phyloP scores from a whole-genome alignment of 371 early-diverging fungal species.

The Haplosporangium sp. region DNA sequence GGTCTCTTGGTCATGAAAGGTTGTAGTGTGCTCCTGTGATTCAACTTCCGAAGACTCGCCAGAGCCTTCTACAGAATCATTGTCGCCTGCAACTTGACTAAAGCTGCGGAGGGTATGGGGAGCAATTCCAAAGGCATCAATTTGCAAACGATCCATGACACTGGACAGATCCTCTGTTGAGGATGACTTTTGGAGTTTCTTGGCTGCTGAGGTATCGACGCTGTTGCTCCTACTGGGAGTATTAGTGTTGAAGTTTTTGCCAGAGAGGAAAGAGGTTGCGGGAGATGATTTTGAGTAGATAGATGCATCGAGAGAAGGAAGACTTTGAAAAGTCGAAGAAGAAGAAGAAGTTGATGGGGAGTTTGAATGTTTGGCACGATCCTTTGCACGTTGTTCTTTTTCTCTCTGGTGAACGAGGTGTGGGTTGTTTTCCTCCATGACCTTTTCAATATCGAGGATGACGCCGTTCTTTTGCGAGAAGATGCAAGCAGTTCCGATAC shows the following conservation, averaged over 20 bases:
- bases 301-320: slow-evolving; percentile 11
- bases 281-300: slow-evolving; percentile 40
- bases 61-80: slow-evolving; percentile 39
- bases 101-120: slow-evolving; percentile 55
- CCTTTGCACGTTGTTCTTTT: slow-evolving; percentile 47
- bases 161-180: slow-evolving; percentile 44
- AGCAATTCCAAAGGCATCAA: slow-evolving; percentile 56
- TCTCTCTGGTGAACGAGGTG: slow-evolving; percentile 49
- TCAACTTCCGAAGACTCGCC: slow-evolving; percentile 36
- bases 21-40: neutral
- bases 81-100: slow-evolving; percentile 54
- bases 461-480: slow-evolving; percentile 55
- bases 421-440: slow-evolving; percentile 56
- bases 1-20: neutral
- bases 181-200: slow-evolving; percentile 11
- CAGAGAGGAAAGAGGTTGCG: slow-evolving; percentile 22
- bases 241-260: slow-evolving; percentile 2
- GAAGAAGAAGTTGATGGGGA: slow-evolving; percentile 5
- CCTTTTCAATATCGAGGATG: slow-evolving; percentile 54
- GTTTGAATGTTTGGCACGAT: slow-evolving; percentile 26
- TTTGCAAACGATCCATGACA: slow-evolving; percentile 52
- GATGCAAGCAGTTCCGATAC: slow-evolving; percentile 51
- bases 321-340: neutral
- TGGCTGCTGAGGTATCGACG: slow-evolving; percentile 13
- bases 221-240: slow-evolving; percentile 39